These are phyloP conservation scores for Aegilops umbellulata DNA, from an alignment of 176 grass and related monocot species.

Conservation along the genomic window DNA sequence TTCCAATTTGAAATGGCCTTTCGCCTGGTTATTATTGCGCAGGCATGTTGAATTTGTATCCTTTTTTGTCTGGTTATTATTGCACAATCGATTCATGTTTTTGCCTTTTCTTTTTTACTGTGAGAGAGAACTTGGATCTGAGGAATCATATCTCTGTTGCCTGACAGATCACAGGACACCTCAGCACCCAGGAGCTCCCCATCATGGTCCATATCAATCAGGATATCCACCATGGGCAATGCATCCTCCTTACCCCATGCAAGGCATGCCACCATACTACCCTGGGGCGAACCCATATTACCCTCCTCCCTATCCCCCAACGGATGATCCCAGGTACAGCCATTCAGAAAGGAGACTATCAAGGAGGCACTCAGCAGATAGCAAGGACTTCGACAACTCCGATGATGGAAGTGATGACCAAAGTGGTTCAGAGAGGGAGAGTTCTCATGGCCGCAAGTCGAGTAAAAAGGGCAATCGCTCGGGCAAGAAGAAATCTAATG, in stretches of 20 bases:
- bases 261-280: slow-evolving; percentile 87
- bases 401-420: slow-evolving; percentile 44
- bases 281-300: slow-evolving; percentile 65
- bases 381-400: slow-evolving; percentile 52
- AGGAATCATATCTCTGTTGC: slow-evolving; percentile 5
- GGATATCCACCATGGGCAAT: slow-evolving; percentile 86
- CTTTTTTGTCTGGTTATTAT: not conserved
- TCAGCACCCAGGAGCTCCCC: slow-evolving; percentile 14
- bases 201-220: slow-evolving; percentile 40
- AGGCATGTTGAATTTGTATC: not conserved
- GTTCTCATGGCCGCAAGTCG: slow-evolving; percentile 66
- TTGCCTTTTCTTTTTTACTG: not conserved
- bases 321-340: slow-evolving; percentile 60
- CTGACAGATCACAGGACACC: slow-evolving; percentile 47
- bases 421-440: slow-evolving; percentile 43
- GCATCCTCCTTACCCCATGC: slow-evolving; percentile 80
- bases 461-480: slow-evolving; percentile 56
- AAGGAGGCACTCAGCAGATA: slow-evolving; percentile 65
- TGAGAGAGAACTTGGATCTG: not conserved
- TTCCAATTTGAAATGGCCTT: not conserved
- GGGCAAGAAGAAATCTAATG: slow-evolving; percentile 77
- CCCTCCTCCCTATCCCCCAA: slow-evolving; percentile 67
- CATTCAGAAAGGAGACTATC: slow-evolving; percentile 45
- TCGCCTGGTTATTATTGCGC: not conserved
- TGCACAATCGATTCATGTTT: not conserved